Base-by-base conservation (phyloP, 805 yeast genomes). In the Suhomyces emberorum region DNA sequence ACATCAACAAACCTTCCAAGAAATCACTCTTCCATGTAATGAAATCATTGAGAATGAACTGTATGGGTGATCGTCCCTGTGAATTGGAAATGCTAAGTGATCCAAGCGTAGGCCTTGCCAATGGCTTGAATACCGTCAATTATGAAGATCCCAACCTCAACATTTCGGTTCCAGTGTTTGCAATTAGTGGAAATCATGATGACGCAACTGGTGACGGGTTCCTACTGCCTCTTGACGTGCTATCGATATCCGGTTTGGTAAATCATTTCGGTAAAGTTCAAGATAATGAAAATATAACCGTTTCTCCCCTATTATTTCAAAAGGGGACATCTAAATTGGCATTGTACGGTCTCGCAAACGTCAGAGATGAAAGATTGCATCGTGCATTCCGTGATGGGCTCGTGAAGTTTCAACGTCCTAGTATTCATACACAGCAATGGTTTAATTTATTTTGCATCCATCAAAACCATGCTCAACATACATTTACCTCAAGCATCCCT, bases 131-230 rank as follows among this genome's bases (percentile, higher is more conserved):
- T 33, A 74, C 76, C 37, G 84, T 89, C 18, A 88, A 88, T 52
- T 95, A 86, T 56, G 93, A 87, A 53, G 98, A 93, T 57, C 88
- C 91, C 2, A 88, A 93, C 57, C 61, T 87, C 42, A 93, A 93
- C 58, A 81, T 93, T 3, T 79, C 95, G 0, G 74, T 89, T 11
- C 98, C 98, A 0, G 75, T 93, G 7, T 88, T 93, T 67, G 91
- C 89, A 5, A 91, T 93, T 3, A 79, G 91, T 30, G 98, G 98
- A 2, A 93, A 93, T 52, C 98, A 93, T 57, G 98, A 93, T 59
- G 98, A 93, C 60, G 87, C 96, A 3, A 85, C 95, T 0, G 98
- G 98, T 1, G 85, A 79, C 35, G 81, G 83, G 15, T 62, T 86
- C 36, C 64, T 93, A 10, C 80, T 89, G 37, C 95, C 98, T 0